Conservation (phyloP, 2,329 filamentous ascomycete genomes). For the Xylaria sp. region DNA sequence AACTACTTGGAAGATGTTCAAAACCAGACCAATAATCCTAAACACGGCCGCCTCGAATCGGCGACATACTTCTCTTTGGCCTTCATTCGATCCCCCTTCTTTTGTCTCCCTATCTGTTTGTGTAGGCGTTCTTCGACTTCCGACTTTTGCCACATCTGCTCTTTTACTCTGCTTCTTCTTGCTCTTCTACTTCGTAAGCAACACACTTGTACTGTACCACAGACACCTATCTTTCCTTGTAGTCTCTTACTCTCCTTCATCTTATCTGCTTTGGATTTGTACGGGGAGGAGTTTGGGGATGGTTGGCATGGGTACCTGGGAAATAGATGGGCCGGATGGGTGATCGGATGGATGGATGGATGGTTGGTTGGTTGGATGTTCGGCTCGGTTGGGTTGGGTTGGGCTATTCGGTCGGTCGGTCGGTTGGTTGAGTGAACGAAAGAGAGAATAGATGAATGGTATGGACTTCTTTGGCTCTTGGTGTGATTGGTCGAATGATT, state of each 20-base stretch:
- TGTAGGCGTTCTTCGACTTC: neutral
- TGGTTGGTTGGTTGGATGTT: neutral
- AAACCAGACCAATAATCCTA: neutral
- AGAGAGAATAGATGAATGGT: slow-evolving; percentile 21
- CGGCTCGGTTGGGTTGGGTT: neutral
- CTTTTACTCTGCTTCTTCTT: neutral
- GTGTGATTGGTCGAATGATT: neutral
- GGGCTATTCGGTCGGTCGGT: neutral
- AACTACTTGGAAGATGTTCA: neutral
- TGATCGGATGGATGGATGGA: neutral
- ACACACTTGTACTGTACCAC: slow-evolving; percentile 9
- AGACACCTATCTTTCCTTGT: neutral
- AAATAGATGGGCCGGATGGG: slow-evolving; percentile 9
- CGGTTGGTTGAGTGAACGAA: neutral
- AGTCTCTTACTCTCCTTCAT: neutral
- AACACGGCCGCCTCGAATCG: neutral
- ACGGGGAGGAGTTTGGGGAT: slow-evolving; percentile 10
- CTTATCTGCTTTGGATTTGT: neutral
- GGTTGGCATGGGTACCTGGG: neutral
- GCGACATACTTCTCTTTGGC: neutral
- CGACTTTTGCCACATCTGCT: neutral
- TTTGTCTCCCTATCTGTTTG: neutral
- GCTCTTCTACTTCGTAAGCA: neutral
- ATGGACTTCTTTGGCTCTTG: neutral
- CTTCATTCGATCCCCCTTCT: neutral